These are phyloP conservation scores for Phlyctochytrium bullatum DNA, from an alignment of 192 early-diverging fungal genomes.

Conservation along the genomic window DNA sequence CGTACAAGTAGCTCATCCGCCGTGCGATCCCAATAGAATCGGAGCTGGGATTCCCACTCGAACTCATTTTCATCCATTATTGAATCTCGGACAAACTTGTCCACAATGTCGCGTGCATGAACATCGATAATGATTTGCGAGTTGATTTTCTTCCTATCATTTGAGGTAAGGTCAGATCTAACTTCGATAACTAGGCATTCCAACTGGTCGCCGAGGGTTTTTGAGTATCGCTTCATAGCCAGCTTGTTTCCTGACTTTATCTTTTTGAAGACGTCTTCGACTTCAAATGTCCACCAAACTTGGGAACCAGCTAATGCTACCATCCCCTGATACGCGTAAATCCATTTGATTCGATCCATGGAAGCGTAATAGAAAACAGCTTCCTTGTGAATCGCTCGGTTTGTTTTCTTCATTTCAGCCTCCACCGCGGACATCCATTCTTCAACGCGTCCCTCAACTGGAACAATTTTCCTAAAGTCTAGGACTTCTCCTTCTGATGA, in stretches of 20 bases:
- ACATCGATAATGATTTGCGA: constrained; percentile 64
- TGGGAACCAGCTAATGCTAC: constrained; percentile 58
- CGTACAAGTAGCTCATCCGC: constrained; percentile 49
- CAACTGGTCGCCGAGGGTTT: constrained; percentile 53
- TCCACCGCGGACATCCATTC: constrained; percentile 64
- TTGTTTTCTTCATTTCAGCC: constrained; percentile 58
- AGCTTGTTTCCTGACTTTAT: constrained; percentile 58
- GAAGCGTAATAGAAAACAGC: constrained; percentile 56
- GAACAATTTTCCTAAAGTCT: constrained; percentile 43
- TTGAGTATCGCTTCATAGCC: constrained; percentile 57
- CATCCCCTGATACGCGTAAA: constrained; percentile 58
- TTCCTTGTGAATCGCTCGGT: constrained; percentile 60
- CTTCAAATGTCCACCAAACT: constrained; percentile 71
- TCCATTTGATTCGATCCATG: constrained; percentile 56
- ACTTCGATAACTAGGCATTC: constrained; percentile 53
- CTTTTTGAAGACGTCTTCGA: constrained; percentile 58
- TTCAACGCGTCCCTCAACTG: constrained; percentile 56
- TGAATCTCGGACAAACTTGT: constrained; percentile 55
- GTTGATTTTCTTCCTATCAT: constrained; percentile 56
- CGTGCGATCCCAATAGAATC: constrained; percentile 58
- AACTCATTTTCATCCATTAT: constrained; percentile 59
- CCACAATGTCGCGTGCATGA: constrained; percentile 61
- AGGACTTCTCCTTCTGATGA: constrained; percentile 56
- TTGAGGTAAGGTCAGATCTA: constrained; percentile 48
- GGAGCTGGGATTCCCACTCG: constrained; percentile 63